A percentile compares a stretch with the other conserved stretches of the same genome.
These are phyloP conservation scores for Apiospora koreana DNA, from an alignment of 2,329 filamentous ascomycete species.

Conservation along the genomic window DNA sequence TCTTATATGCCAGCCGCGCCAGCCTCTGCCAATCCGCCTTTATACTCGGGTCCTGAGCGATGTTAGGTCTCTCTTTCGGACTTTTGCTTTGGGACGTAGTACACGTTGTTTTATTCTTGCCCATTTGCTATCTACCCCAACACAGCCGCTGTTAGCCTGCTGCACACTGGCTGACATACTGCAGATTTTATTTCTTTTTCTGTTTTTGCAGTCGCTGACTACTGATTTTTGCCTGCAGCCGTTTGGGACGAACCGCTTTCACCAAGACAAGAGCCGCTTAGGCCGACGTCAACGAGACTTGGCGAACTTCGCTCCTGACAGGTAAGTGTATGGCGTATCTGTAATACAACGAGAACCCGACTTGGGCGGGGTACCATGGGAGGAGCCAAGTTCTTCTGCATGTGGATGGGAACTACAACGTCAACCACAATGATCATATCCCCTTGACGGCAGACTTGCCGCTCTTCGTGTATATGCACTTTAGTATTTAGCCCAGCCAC, in stretches of 20 bases:
- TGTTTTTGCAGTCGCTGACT: too few relatives aligned
- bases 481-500: too few relatives aligned
- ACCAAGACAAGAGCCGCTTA: neutral
- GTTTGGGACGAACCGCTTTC: neutral
- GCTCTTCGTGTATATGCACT: too few relatives aligned
- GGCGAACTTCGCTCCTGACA: neutral
- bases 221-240: too few relatives aligned
- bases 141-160: too few relatives aligned
- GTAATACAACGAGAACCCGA: neutral
- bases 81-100: neutral
- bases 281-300: neutral
- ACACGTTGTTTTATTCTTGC: too few relatives aligned
- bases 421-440: too few relatives aligned
- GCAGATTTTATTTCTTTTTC: too few relatives aligned
- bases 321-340: too few relatives aligned
- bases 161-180: too few relatives aligned
- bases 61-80: neutral
- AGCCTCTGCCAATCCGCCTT: neutral
- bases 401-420: too few relatives aligned
- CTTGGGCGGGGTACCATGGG: neutral
- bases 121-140: neutral
- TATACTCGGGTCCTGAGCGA: neutral
- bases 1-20: neutral
- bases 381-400: neutral
- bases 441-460: too few relatives aligned